Base-by-base conservation (phyloP, 768 basidiomycete genomes). In the Leccinellum rugosiceps region DNA sequence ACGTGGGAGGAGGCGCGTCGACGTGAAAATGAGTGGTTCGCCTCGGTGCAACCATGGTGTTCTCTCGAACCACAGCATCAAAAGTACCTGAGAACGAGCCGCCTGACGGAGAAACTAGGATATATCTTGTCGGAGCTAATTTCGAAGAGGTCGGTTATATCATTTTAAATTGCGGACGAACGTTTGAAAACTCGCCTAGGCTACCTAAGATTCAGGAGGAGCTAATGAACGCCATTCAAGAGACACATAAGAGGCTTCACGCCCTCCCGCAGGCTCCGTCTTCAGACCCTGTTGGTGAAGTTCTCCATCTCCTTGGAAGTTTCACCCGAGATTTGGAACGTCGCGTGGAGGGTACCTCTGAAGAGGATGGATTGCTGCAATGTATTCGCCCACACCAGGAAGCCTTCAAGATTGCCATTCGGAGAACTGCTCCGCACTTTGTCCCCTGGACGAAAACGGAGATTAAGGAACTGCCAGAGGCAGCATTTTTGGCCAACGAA, bases 181-280 rank as follows among this genome's bases (percentile, higher is more conserved):
- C 19, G 1, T 19, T 41, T 43, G 8, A n/a, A 26, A 44, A 25
- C 11, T 9, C 6, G 41, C 19, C 41, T 43, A 90, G 89, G 44
- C 75, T 90, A 0, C 87, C 88, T 0, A 71, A 80, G 56, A 83
- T 89, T 10, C 80, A 83, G 50, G 75, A 81, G 1, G 87, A 89
- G 57, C 69, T 89, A 26, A 76, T 79, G 23, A 72, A 67, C 0
- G 69, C 78, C 1, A 77, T 87, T 1, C 58, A 65, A 0, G 70
- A 64, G 7, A 78, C 82, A 0, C 74, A 78, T 1, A 53, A 64
- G 0, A 67, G 63, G 6, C 45, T 80, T 1, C 50, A 58, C 0
- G 23, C 53, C 19, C 70, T 82, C 1, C 86, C 87, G 0, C 78
- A 70, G 30, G 76, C 79, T 0, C 86, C 86, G 0, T 83, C 87